Evolutionary conservation across 2,329 filamentous ascomycete species (phyloP).

Genomic region (Penicillium digitatum): DNA sequence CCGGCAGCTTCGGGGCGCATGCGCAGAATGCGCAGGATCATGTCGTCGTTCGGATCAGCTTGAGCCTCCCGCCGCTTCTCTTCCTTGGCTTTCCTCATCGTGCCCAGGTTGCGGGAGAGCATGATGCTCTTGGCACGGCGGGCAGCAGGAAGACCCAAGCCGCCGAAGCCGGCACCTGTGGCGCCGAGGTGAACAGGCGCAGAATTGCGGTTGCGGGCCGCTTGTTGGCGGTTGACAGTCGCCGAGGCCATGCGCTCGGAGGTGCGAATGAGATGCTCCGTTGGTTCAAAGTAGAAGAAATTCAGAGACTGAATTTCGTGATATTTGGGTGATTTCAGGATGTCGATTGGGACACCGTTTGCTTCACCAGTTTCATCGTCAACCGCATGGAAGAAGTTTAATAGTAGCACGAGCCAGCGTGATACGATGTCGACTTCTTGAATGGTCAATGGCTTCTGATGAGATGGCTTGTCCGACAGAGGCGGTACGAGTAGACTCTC

Average conservation of each 20-base stretch:
- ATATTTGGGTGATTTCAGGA: slow-evolving; percentile 96
- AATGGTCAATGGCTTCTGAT: slow-evolving; percentile 75
- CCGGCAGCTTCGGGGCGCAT: slow-evolving; percentile 87
- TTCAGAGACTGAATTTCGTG: slow-evolving; percentile 94
- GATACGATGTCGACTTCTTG: slow-evolving; percentile 93
- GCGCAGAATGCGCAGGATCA: slow-evolving; percentile 89
- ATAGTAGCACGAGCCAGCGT: slow-evolving; percentile 85
- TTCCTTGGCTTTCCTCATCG: slow-evolving; percentile 93
- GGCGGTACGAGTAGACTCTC: slow-evolving; percentile 88
- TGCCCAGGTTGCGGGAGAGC: slow-evolving; percentile 89
- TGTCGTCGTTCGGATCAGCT: slow-evolving; percentile 94
- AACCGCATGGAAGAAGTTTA: slow-evolving; percentile 90
- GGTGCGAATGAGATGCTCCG: slow-evolving; percentile 86
- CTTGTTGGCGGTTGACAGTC: slow-evolving; percentile 72
- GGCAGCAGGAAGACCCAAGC: slow-evolving; percentile 49
- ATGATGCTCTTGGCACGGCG: slow-evolving; percentile 69
- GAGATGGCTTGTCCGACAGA: slow-evolving; percentile 87
- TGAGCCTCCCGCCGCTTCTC: slow-evolving; percentile 94
- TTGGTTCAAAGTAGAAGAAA: slow-evolving; percentile 97
- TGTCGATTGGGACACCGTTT: slow-evolving; percentile 81
- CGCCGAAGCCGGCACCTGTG: slow-evolving; percentile 44
- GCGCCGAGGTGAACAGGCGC: slow-evolving; percentile 56
- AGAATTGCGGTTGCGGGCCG: slow-evolving; percentile 63
- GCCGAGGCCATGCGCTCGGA: slow-evolving; percentile 93
- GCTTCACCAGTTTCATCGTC: slow-evolving; percentile 80